A percentile compares a stretch with the other conserved stretches of the same genome.
These are phyloP conservation scores for Apiospora phragmitis DNA, from an alignment of 2,329 filamentous ascomycete genomes.

Conservation along the genomic window DNA sequence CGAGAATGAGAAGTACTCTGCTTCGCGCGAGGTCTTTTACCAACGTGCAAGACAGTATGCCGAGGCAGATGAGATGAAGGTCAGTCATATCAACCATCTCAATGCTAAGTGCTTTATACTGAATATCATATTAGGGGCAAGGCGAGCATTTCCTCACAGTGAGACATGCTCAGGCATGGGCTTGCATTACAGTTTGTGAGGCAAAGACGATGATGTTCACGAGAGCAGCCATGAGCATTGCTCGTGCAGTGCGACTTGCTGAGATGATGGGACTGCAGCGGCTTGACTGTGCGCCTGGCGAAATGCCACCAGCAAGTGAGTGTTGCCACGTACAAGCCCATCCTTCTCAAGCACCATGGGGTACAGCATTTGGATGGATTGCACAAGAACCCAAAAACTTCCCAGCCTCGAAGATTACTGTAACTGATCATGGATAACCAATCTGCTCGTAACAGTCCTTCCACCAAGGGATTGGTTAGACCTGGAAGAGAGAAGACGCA, in stretches of 20 bases:
- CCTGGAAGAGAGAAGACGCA: conserved; percentile 75
- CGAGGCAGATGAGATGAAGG: conserved; percentile 81
- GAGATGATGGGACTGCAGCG: conserved; percentile 79
- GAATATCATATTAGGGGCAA: conserved; percentile 49
- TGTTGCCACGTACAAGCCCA: neutral
- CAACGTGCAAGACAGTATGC: conserved; percentile 78
- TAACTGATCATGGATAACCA: neutral
- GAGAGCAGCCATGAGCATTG: conserved; percentile 79
- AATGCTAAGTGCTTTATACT: neutral
- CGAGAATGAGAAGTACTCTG: conserved; percentile 64
- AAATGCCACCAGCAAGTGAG: conserved; percentile 51
- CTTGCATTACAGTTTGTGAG: conserved; percentile 73
- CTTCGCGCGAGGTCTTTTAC: conserved; percentile 73
- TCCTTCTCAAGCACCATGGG: neutral
- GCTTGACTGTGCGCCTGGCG: conserved; percentile 28
- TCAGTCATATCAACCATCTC: conserved; percentile 22
- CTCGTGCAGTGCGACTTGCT: conserved; percentile 67
- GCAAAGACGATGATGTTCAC: conserved; percentile 85
- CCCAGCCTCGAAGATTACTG: neutral
- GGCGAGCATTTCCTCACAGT: conserved; percentile 80
- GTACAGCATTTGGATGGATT: neutral
- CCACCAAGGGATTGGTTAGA: conserved; percentile 81
- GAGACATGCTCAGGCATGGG: conserved; percentile 80
- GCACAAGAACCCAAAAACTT: neutral
- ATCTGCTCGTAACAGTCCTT: conserved; percentile 50